Evolutionary conservation across 2,329 filamentous ascomycete species (phyloP), one percentile per base, ranked within the genome.

Genomic region (Aureobasidium sp.): DNA sequence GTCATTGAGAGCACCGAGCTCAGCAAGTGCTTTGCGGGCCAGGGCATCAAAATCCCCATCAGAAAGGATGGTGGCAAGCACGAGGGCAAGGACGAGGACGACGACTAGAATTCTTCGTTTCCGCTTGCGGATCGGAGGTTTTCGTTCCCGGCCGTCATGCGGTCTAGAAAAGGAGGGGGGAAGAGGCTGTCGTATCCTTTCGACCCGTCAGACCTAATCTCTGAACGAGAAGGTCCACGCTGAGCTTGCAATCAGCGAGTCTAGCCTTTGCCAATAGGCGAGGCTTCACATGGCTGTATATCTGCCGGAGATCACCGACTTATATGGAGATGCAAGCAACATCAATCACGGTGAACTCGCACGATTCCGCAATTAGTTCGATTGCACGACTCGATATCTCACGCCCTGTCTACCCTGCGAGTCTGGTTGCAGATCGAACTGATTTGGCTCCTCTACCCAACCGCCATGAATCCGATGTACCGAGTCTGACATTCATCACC

Each of bases 31-130:
- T 97, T 99, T 76, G 93, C 94, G 3, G 82, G 84, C 1, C 94
- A 99, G 71, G 94, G 94, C 27, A 96, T 96, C 76, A 97, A 97
- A 76, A 97, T 97, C 27, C 93, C 93, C 0, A 97, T 97, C 61
- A 81, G 93, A 25, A 97, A 97, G 75, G 93, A 97, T 70, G 87
- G 88, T 65, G 71, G 79, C 70, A 76, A 82, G 74, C 70, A 75
- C 66, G 58, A 78, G 63, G 70, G 68, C 45, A 77, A 77, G 41
- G 75, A 76, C 52, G 74, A 77, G 22, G 76, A 80, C 49, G 79
- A 77, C 51, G 78, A 77, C 15, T 56, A 62, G 49, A 17, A 1
- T 14, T 15, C 2, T 14, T 37, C 29, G 41, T 45, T n/a, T 56
- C 15, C 29, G 14, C 15, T 22, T 37, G 29, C 14, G n/a, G 17